phyloP scores from a whole-genome alignment of 2,329 filamentous ascomycete species.

The Cryphonectria radicalis region DNA sequence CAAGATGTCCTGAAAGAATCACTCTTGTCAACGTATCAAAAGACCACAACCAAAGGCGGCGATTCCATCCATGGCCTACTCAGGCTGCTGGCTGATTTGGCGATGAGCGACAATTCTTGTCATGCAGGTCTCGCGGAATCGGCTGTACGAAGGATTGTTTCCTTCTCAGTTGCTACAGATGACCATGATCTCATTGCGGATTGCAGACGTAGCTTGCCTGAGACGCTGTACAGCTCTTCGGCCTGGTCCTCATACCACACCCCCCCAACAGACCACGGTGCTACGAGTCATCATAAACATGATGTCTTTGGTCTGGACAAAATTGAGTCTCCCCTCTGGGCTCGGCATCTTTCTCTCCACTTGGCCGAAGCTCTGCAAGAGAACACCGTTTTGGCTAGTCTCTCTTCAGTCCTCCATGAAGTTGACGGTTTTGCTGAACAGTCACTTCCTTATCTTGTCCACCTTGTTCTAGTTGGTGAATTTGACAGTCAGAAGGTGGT shows the following conservation, averaged over 20 bases:
- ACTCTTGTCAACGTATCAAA: slow-evolving; percentile 54
- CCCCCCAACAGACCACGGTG: slow-evolving; percentile 56
- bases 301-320: slow-evolving; percentile 43
- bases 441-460: slow-evolving; percentile 82
- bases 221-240: slow-evolving; percentile 57
- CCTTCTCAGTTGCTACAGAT: slow-evolving; percentile 52
- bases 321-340: slow-evolving; percentile 60
- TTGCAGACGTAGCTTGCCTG: slow-evolving; percentile 56
- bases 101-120: slow-evolving; percentile 59
- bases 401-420: slow-evolving; percentile 67
- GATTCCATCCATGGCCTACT: slow-evolving; percentile 68
- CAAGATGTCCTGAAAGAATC: slow-evolving; percentile 65
- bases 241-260: slow-evolving; percentile 60
- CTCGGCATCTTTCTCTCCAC: slow-evolving; percentile 62
- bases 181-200: slow-evolving; percentile 54
- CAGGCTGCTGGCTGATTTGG: slow-evolving; percentile 63
- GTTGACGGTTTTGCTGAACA: slow-evolving; percentile 73
- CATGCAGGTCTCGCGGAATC: slow-evolving; percentile 65
- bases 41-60: slow-evolving; percentile 50
- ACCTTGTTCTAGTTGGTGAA: slow-evolving; percentile 76
- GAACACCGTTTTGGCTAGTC: slow-evolving; percentile 70
- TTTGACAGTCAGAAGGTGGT: slow-evolving; percentile 62
- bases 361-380: slow-evolving; percentile 63
- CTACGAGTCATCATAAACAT: slow-evolving; percentile 35
- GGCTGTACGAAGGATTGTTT: slow-evolving; percentile 60